Evolutionary conservation across 352 stramenopile genomes (phyloP).

Genomic region (Globisporangium orthogonon): DNA sequence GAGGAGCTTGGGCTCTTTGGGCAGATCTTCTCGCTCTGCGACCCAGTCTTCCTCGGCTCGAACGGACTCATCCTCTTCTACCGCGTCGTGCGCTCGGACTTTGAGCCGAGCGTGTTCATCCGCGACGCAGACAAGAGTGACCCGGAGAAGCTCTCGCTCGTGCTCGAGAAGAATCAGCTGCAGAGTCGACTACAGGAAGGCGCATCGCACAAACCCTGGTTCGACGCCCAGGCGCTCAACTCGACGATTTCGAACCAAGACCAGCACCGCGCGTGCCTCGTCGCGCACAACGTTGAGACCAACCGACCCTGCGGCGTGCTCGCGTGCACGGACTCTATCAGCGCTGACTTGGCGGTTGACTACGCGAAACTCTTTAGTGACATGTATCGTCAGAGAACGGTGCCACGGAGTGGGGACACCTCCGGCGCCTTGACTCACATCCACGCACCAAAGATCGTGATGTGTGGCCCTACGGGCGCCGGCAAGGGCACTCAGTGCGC

Average conservation of each 20-base stretch:
- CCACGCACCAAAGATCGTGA: conserved; percentile 64
- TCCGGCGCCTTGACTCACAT: neutral
- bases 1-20: conserved; percentile 51
- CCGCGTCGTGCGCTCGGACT: conserved; percentile 41
- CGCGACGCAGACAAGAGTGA: conserved; percentile 21
- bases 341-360: conserved; percentile 29
- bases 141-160: conserved; percentile 14
- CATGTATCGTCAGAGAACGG: conserved; percentile 38
- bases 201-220: conserved; percentile 36
- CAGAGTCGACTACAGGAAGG: conserved; percentile 24
- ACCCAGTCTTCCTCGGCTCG: conserved; percentile 33
- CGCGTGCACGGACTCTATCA: conserved; percentile 43
- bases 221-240: conserved; percentile 19
- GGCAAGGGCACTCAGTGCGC: conserved; percentile 96
- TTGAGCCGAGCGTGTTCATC: conserved; percentile 31
- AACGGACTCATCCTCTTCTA: conserved; percentile 57
- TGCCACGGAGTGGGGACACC: conserved; percentile 6
- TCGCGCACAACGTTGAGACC: conserved; percentile 31
- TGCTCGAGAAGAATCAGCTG: conserved; percentile 28
- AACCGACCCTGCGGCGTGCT: conserved; percentile 30
- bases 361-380: conserved; percentile 60
- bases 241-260: conserved; percentile 37
- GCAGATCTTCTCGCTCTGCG: conserved; percentile 52
- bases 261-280: conserved; percentile 46
- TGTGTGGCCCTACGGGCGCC: conserved; percentile 87